These are phyloP conservation scores for Fusarium siculi DNA, from an alignment of 2,329 filamentous ascomycete species.

Conservation along the genomic window DNA sequence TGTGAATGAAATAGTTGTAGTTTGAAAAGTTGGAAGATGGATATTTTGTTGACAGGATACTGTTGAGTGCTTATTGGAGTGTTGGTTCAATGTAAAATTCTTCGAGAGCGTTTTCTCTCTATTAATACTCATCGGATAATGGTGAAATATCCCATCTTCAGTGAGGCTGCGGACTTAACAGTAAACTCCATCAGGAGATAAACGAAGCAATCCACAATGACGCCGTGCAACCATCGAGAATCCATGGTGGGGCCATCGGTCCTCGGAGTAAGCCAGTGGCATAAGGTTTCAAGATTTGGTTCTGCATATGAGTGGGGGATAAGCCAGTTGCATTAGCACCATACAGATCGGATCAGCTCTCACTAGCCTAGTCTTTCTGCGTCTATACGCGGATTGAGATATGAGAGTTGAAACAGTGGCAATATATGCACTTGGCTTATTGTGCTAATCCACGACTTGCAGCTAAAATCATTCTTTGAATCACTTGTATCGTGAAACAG, in stretches of 20 bases:
- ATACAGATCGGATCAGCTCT: background rate
- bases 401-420: background rate
- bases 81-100: accelerated
- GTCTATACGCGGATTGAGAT: background rate
- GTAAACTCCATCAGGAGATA: background rate
- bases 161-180: background rate
- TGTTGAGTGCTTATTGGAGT: background rate
- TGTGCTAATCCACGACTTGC: background rate
- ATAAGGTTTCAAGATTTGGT: no score
- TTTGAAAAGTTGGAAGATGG: background rate
- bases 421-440: background rate
- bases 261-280: background rate
- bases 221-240: background rate
- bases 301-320: background rate
- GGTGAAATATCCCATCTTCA: background rate
- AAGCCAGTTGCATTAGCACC: background rate
- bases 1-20: background rate
- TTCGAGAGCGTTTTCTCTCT: background rate
- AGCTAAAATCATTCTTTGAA: accelerated
- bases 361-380: background rate
- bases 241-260: background rate
- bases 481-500: accelerated
- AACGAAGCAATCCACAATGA: background rate
- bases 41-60: background rate
- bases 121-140: background rate